phyloP scores from a whole-genome alignment of 2,329 filamentous ascomycete species.

The Colletotrichum echinochloae region DNA sequence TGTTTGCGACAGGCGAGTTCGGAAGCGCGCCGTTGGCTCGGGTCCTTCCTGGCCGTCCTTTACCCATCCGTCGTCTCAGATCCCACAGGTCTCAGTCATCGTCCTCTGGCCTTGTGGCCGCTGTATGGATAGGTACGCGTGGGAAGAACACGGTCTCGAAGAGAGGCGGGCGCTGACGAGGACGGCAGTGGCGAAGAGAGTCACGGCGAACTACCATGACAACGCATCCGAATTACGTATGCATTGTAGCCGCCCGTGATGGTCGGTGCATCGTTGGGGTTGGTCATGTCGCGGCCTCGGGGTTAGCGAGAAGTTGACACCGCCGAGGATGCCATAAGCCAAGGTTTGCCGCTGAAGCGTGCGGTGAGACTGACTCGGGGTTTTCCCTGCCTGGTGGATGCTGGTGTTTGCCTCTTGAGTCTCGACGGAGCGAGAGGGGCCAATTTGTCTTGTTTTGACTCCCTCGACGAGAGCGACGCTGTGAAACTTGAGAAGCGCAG shows the following conservation, averaged over 20 bases:
- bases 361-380: constrained; percentile 32
- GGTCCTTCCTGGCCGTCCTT: constrained; percentile 9
- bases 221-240: background rate
- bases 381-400: constrained; percentile 17
- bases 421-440: constrained; percentile 13
- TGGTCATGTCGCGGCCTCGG: constrained; percentile 10
- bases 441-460: constrained; percentile 28
- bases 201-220: background rate
- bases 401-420: constrained; percentile 12
- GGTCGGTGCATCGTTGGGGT: constrained; percentile 14
- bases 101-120: constrained; percentile 8
- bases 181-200: background rate
- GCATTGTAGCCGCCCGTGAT: constrained; percentile 1
- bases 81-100: constrained; percentile 5
- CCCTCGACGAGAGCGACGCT: constrained; percentile 2
- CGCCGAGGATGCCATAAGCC: constrained; percentile 23
- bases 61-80: constrained; percentile 11
- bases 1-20: constrained; percentile 19
- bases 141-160: background rate
- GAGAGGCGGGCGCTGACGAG: background rate
- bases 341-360: constrained; percentile 19
- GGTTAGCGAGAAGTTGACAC: constrained; percentile 19
- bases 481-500: constrained; percentile 7
- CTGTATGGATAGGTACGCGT: background rate
- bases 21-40: constrained; percentile 34